phyloP scores from a whole-genome alignment of 345 rosid species.

The Melaleuca quinquenervia region DNA sequence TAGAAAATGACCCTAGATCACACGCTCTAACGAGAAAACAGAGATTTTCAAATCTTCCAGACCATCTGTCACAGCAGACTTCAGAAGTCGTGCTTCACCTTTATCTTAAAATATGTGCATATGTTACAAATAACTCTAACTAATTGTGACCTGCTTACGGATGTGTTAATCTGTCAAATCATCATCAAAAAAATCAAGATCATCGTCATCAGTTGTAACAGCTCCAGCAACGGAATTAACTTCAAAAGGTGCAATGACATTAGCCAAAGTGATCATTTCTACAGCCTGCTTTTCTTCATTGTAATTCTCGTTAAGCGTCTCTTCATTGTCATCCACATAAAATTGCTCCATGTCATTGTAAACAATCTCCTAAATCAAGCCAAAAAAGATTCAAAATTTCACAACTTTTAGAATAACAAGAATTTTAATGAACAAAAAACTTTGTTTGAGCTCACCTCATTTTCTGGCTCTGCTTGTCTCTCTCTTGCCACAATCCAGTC shows the following conservation, averaged over 20 bases:
- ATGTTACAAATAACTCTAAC: not conserved
- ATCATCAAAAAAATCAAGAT: constrained; percentile 44
- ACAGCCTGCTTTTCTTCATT: constrained; percentile 25
- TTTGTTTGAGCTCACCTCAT: constrained; percentile 39
- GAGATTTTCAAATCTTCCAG: not conserved
- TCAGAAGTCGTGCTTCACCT: not conserved
- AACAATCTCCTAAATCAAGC: constrained; percentile 34
- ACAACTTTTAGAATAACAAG: not conserved
- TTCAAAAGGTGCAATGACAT: constrained; percentile 28
- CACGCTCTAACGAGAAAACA: not conserved
- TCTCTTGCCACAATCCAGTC: constrained; percentile 58
- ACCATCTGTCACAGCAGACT: not conserved
- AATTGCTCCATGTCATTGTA: constrained; percentile 33
- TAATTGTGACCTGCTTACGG: not conserved
- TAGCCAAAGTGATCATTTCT: constrained; percentile 26
- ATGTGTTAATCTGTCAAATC: constrained; percentile 32
- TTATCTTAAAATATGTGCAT: not conserved
- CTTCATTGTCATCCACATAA: constrained; percentile 25
- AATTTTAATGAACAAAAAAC: not conserved
- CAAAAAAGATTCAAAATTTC: not conserved
- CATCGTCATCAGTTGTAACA: constrained; percentile 42
- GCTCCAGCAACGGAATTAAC: constrained; percentile 25
- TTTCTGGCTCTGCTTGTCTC: constrained; percentile 27
- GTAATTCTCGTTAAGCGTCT: constrained; percentile 32
- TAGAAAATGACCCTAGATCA: not conserved